Evolutionary conservation across 345 rosid genomes (phyloP).

Genomic region (Pistacia vera): DNA sequence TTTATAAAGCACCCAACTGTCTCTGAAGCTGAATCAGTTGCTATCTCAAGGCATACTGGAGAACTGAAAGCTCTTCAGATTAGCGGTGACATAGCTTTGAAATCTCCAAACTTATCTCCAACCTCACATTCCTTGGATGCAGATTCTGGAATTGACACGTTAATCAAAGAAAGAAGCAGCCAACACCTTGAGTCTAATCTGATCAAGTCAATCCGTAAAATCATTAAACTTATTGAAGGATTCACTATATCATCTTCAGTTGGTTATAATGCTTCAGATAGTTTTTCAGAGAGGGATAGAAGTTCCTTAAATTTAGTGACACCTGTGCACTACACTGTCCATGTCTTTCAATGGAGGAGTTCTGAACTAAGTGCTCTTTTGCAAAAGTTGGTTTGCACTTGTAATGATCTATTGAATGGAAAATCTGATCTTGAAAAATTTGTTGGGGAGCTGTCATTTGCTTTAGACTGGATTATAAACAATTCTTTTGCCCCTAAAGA

Average conservation of each 20-base stretch:
- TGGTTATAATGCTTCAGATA: slow-evolving; percentile 1
- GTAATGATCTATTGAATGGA: slow-evolving; percentile 40
- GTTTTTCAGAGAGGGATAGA: slow-evolving; percentile 15
- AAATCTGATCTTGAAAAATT: slow-evolving; percentile 36
- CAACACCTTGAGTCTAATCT: slow-evolving; percentile 24
- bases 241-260: slow-evolving; percentile 23
- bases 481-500: slow-evolving; percentile 32
- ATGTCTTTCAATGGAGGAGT: slow-evolving; percentile 47
- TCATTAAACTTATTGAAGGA: slow-evolving; percentile 45
- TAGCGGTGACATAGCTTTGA: slow-evolving; percentile 46
- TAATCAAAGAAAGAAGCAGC: slow-evolving; percentile 18
- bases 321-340: slow-evolving; percentile 36
- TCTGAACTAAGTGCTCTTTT: slow-evolving; percentile 40
- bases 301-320: slow-evolving; percentile 17
- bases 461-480: slow-evolving; percentile 52
- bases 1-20: slow-evolving; percentile 35
- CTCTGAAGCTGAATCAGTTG: slow-evolving; percentile 13
- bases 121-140: slow-evolving; percentile 17
- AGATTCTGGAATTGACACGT: slow-evolving; percentile 19
- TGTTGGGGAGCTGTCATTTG: slow-evolving; percentile 38
- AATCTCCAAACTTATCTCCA: slow-evolving; percentile 28
- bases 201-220: slow-evolving; percentile 44
- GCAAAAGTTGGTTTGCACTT: slow-evolving; percentile 35
- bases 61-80: slow-evolving; percentile 36
- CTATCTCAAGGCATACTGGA: slow-evolving; percentile 16